Base-by-base conservation (phyloP, 352 stramenopile genomes). In the Phytophthora lateralis region DNA sequence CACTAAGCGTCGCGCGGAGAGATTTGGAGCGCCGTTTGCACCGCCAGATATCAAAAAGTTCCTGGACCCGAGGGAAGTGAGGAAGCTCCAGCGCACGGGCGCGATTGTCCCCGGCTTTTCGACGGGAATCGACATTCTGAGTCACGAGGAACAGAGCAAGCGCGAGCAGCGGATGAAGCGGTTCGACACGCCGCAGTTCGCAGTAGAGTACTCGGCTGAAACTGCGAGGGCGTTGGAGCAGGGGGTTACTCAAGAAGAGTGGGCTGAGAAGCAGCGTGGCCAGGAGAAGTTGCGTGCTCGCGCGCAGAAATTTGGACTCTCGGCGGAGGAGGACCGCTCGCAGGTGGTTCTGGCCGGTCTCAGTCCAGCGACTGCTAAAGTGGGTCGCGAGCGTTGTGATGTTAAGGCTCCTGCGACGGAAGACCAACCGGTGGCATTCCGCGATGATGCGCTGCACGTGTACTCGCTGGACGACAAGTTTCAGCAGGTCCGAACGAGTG, bases 401-500 rank as follows among this genome's bases (percentile, higher is more conserved):
- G 50, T 91, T 10, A 69, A 71, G 41, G 55, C 64, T 14, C 14
- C 58, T 12, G 41, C 18, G 17, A 35, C 26, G 32, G 63, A 48
- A 12, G 73, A 80, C 42, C 65, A 72, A 27, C 46, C 65, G 11
- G 54, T 76, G 18, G 71, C 71, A 41, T 75, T 77, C 49, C 75
- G 82, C 4, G 66, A 85, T n/a, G 82, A 95, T 27, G 85, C 83
- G 20, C 66, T 95, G 45, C 86, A 93, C 69, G 69, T 93, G 73
- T 95, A 95, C 59, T 90, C 81, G 37, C 73, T 93, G 9, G 86
- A 93, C 54, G 77, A 90, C 2, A 75, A 77, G 17, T 93, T 93
- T 46, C 86, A 91, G 55, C 76, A 88, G 50, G 85, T 95, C 17
- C 82, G 86, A 38, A 93, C 84, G 43, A 90, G 70, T 52, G 86